Evolutionary conservation across 2,329 filamentous ascomycete species (phyloP).

Genomic region (Neonectria coccinea): DNA sequence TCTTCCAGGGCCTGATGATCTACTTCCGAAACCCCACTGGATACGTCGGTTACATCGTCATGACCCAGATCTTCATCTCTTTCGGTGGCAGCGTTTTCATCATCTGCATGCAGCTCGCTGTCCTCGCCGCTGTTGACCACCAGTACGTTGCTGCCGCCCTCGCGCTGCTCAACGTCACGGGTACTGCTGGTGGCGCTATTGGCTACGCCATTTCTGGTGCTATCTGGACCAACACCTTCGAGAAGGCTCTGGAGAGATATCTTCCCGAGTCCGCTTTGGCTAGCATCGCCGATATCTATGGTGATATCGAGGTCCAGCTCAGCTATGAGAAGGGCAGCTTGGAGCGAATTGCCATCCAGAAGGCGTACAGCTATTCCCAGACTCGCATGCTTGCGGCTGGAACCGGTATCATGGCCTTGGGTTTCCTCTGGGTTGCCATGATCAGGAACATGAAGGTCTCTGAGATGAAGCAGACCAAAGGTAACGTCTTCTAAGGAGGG

Average conservation of each 20-base stretch:
- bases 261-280: background rate
- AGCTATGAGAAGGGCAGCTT: slow-evolving; percentile 53
- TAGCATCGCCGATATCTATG: slow-evolving; percentile 56
- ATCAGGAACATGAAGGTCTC: slow-evolving; percentile 43
- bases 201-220: slow-evolving; percentile 42
- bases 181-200: slow-evolving; percentile 40
- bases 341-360: slow-evolving; percentile 55
- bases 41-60: slow-evolving; percentile 58
- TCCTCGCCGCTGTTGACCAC: slow-evolving; percentile 44
- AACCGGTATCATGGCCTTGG: slow-evolving; percentile 39
- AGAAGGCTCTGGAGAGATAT: slow-evolving; percentile 55
- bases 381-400: slow-evolving; percentile 50
- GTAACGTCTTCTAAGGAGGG: slow-evolving; percentile 38
- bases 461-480: slow-evolving; percentile 39
- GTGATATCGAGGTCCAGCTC: slow-evolving; percentile 47
- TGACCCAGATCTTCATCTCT: slow-evolving; percentile 62
- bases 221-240: slow-evolving; percentile 44
- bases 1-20: slow-evolving; percentile 58
- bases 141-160: slow-evolving; percentile 45
- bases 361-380: slow-evolving; percentile 60
- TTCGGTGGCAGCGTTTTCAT: slow-evolving; percentile 63
- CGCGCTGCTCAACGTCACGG: slow-evolving; percentile 39
- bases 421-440: slow-evolving; percentile 38
- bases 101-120: slow-evolving; percentile 34
- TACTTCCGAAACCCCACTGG: slow-evolving; percentile 45